These are phyloP conservation scores for Gigaspora rosea DNA, from an alignment of 192 early-diverging fungal genomes.

Conservation along the genomic window DNA sequence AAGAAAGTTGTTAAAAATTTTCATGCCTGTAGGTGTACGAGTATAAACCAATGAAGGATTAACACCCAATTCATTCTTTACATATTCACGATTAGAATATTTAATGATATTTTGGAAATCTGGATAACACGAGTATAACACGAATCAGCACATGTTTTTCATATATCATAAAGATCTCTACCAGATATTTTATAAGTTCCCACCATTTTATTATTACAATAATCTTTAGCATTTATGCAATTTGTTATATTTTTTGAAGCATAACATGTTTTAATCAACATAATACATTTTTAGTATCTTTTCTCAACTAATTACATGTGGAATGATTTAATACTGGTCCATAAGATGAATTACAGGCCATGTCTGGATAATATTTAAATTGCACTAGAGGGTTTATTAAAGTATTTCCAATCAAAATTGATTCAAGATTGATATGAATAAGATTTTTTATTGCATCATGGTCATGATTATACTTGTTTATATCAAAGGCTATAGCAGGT, in stretches of 20 bases:
- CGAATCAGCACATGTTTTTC: constrained; percentile 60
- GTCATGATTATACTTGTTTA: constrained; percentile 72
- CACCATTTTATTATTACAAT: no score
- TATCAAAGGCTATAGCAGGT: constrained; percentile 82
- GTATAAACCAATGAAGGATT: constrained; percentile 60
- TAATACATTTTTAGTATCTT: constrained; percentile 70
- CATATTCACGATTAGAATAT: constrained; percentile 77
- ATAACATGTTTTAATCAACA: constrained; percentile 83
- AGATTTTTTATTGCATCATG: constrained; percentile 35
- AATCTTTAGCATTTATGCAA: constrained; percentile 87
- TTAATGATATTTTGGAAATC: constrained; percentile 76
- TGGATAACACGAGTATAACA: no score
- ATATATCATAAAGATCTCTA: constrained; percentile 81
- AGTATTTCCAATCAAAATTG: constrained; percentile 90
- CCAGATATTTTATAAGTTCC: no score
- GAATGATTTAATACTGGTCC: constrained; percentile 73
- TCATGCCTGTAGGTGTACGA: constrained; percentile 87
- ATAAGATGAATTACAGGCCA: constrained; percentile 73
- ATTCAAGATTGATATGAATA: constrained; percentile 65
- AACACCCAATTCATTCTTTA: constrained; percentile 77
- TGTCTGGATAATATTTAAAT: constrained; percentile 83
- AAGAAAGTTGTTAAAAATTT: constrained; percentile 76
- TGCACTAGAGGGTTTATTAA: constrained; percentile 85
- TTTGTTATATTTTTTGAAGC: constrained; percentile 71
- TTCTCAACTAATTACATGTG: constrained; percentile 74